Evolutionary conservation across 192 early-diverging fungal species (phyloP), one percentile per base, ranked within the genome.

Genomic region (Podila minutissima): DNA sequence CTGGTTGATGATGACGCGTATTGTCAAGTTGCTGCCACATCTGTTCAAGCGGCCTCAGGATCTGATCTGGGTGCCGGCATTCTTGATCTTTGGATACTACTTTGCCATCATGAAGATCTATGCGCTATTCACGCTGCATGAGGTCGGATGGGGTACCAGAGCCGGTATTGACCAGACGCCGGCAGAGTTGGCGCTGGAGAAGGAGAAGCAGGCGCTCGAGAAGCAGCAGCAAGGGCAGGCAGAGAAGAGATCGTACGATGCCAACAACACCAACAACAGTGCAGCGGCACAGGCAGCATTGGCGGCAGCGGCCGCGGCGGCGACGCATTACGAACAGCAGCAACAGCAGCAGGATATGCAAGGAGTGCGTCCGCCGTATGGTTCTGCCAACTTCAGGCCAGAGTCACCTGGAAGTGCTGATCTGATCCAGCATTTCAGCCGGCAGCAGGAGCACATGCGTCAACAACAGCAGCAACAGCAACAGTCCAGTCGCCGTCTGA

Each of bases 81-180:
- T 89, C 86, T 72, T 93, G n/a, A 69, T 91, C 20, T 93, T 93
- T 74, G 90, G 89, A 32, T 91, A 92, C 50, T 91, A 90, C 59
- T 93, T 93, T 70, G 91, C 91, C 15, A 82, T 89, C 66, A 89
- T 87, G 86, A 92, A 92, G 62, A 69, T 93, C 26, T 92, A 92
- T 70, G 91, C 90, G 17, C 81, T 93, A 11, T 93, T 91, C 59
- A 93, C 92, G 9, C 67, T 92, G 17, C 92, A 93, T 74, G 84
- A 90, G 51, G 90, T 89, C 28, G 91, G 86, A 10, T 93, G 92
- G 92, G 92, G 92, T 26, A 93, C 91, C 29, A 78, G 92, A 28
- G 87, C 83, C 0, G 91, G 91, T 64, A 82, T 85, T 13, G 83
- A 82, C 37, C 74, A 76, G 26, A 75, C 78, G 4, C 77, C 85